Evolutionary conservation across 805 yeast genomes (phyloP), one percentile per base, ranked within the genome.

Genomic region (Kodamaea hsintzibuensis): DNA sequence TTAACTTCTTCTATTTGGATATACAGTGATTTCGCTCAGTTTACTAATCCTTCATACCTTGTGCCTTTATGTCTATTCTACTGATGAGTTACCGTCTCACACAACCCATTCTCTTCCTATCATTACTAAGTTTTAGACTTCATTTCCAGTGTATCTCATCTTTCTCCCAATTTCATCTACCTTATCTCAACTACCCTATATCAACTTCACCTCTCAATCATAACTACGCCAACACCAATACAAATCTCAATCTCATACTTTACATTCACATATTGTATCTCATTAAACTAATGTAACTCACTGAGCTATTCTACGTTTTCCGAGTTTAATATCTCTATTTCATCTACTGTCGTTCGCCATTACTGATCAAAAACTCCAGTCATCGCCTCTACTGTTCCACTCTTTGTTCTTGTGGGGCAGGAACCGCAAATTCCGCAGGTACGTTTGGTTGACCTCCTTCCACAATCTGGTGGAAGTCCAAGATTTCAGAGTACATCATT

Each of bases 401-500:
- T 35, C 33, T 39, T 37, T 38, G 47, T 22, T 12, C 55, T 45
- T 8, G 47, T 18, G 14, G 35, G 8, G 8, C 58, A 57, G 22
- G 57, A 3, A 25, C 48, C 3, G 49, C 30, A 18, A 47, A 47
- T 25, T 47, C 49, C 8, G 49, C 16, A 9, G 42, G 39, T 8
- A 30, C 60, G n/a, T 19, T 33, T 9, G 57, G 62, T 22, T 55
- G 35, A 5, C 35, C 35, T 12, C 35, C 67, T 25, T 78, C 88
- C 43, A 86, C 92, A 55, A 89, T 89, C 70, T 91, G 96, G 72
- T 93, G 98, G 82, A 91, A 93, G 69, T 93, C 98, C 61, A 95
- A 78, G 57, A 93, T 95, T 73, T 93, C 99, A 51, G 96, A 88
- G 74, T 95, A 95, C 97, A 95, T 93, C 98, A 95, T 93, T 16